Base-by-base conservation (phyloP, 2,329 filamentous ascomycete genomes). In the Falciphora oryzae region DNA sequence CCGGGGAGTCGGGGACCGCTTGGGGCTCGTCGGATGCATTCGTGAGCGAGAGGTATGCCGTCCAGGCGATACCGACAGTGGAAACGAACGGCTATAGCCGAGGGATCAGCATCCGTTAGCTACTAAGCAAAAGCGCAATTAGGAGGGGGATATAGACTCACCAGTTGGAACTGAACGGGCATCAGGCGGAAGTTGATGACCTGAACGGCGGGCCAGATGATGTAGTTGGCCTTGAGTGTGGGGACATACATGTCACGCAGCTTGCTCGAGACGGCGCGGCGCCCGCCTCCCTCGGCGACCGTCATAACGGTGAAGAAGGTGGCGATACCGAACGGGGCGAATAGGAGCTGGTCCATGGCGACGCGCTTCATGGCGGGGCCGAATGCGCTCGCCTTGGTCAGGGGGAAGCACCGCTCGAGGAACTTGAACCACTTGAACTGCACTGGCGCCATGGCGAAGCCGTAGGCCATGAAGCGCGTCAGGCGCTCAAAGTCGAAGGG, bases 261-360 rank as follows among this genome's bases (percentile, higher is more conserved):
- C 81, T 99, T 99, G 74, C 89, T 85, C 67, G 83, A 79, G 62
- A 99, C 83, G 10, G 91, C 93, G 66, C 90, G 84, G 71, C 85
- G 87, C 38, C 93, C 92, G 65, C 95, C 95, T 31, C 95, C 95
- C 78, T 99, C 95, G 16, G 94, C 91, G 22, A 98, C 78, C 0
- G 95, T 98, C 94, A 99, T 98, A 77, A 89, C 94, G 0, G 91
- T 93, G 76, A 98, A 99, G 82, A 99, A 99, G 69, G 85, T 83
- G 18, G 85, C 91, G 65, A 99, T 85, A 79, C 91, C 90, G 69
- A 95, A 85, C 1, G 95, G 95, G 57, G 95, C 93, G 77, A 98
- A 98, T 63, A 97, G 83, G 35, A 98, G 81, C 79, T 99, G 95
- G 75, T 99, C 95, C 71, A 95, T 89, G 10, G 90, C 91, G 25